phyloP scores from a whole-genome alignment of 495 filamentous ascomycete species.

The Lentithecium fluviatile region DNA sequence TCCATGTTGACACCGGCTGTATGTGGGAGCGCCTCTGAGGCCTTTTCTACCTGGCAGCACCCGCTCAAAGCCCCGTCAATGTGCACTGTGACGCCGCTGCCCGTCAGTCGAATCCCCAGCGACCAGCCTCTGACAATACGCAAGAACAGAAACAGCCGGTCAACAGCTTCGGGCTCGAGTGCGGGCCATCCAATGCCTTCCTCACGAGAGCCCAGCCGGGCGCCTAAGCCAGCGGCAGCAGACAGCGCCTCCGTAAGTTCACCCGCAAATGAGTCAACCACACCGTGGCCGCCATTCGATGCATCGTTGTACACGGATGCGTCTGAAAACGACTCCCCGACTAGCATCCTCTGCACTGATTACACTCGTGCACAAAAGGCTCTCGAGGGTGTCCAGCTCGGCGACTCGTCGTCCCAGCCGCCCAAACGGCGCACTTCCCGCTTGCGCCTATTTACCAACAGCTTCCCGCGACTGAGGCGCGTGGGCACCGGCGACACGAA shows the following conservation, averaged over 20 bases:
- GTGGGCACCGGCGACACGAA: background rate
- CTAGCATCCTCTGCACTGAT: too few relatives aligned
- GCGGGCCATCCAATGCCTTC: background rate
- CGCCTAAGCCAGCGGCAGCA: background rate
- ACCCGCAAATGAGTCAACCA: too few relatives aligned
- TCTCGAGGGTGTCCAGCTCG: too few relatives aligned
- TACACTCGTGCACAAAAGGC: too few relatives aligned
- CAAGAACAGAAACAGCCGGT: slow-evolving; percentile 14
- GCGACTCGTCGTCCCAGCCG: background rate
- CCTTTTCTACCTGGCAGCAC: background rate
- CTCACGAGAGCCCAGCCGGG: background rate
- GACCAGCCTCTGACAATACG: slow-evolving; percentile 10
- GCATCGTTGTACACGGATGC: too few relatives aligned
- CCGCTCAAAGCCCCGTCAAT: background rate
- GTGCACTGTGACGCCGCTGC: slow-evolving; percentile 11
- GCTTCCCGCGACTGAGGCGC: background rate
- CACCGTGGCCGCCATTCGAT: too few relatives aligned
- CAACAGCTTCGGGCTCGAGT: slow-evolving; percentile 6
- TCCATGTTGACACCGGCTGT: too few relatives aligned
- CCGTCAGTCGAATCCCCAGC: slow-evolving; percentile 16
- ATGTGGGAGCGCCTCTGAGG: too few relatives aligned
- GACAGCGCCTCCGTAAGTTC: too few relatives aligned
- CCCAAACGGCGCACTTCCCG: background rate
- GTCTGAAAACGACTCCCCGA: too few relatives aligned
- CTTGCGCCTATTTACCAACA: background rate